A percentile compares a stretch with the other conserved stretches of the same genome.
Conservation (phyloP, 2,329 filamentous ascomycete genomes). For the Cytospora mali region DNA sequence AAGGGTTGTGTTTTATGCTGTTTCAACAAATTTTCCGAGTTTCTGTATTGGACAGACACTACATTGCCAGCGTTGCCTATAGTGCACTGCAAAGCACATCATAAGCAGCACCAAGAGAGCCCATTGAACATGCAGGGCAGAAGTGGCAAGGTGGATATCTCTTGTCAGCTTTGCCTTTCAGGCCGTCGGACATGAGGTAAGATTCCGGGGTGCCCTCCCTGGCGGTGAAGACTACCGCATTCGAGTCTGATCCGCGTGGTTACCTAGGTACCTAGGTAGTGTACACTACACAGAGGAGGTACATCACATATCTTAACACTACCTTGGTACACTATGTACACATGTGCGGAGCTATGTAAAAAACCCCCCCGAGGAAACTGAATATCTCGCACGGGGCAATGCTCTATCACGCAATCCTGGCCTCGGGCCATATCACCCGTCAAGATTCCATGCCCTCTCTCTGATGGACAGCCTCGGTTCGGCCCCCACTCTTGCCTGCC, state of each 20-base stretch:
- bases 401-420: conserved; percentile 2
- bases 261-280: neutral
- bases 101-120: too few species aligned
- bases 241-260: neutral
- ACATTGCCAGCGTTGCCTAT: too few species aligned
- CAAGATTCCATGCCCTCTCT: too few species aligned
- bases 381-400: conserved; percentile 2
- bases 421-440: conserved; percentile 10
- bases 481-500: neutral
- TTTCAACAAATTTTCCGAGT: neutral
- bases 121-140: neutral
- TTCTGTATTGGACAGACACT: neutral
- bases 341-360: neutral
- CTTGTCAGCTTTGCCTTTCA: neutral
- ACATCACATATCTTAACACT: too few species aligned
- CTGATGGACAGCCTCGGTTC: neutral
- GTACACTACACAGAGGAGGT: neutral
- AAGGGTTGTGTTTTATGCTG: neutral
- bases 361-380: too few species aligned
- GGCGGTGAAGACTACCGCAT: neutral
- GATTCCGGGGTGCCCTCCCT: neutral
- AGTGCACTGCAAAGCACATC: too few species aligned
- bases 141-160: too few species aligned
- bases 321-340: too few species aligned
- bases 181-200: neutral